Evolutionary conservation across 495 filamentous ascomycete species (phyloP).

Genomic region (Penicillium coffeae): DNA sequence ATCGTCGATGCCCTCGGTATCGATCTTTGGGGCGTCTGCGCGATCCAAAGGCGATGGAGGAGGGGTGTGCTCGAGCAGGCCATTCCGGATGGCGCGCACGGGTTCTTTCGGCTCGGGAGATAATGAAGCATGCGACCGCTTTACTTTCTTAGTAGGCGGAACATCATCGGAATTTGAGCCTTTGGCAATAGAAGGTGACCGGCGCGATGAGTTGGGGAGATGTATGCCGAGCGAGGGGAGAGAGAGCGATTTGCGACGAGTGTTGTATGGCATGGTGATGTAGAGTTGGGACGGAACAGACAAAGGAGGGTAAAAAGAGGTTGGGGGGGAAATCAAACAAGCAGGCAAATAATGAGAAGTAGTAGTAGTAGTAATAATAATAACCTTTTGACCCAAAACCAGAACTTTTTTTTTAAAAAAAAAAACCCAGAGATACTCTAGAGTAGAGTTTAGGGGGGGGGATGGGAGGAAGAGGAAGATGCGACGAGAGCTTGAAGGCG

Average conservation of each 20-base stretch:
- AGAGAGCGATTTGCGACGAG: constrained; percentile 93
- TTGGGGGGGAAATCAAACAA: constrained; percentile 1
- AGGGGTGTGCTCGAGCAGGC: constrained; percentile 69
- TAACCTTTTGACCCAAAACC: constrained; percentile 17
- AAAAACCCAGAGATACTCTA: constrained; percentile 8
- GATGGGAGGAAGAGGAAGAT: constrained; percentile 14
- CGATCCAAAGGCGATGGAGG: constrained; percentile 72
- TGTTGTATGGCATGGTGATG: constrained; percentile 85
- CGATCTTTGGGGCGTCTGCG: constrained; percentile 60
- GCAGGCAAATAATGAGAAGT: constrained; percentile 11
- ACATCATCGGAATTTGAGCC: constrained; percentile 46
- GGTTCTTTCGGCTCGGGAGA: constrained; percentile 46
- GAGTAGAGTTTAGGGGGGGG: constrained; percentile 5
- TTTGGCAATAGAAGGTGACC: constrained; percentile 60
- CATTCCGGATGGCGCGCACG: constrained; percentile 45
- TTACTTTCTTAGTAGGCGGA: constrained; percentile 78
- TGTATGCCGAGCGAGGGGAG: constrained; percentile 91
- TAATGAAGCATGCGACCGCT: constrained; percentile 68
- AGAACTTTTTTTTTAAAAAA: constrained; percentile 7
- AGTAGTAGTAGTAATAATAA: constrained; percentile 20
- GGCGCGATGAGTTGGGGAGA: constrained; percentile 73
- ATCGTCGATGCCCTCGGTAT: constrained; percentile 86
- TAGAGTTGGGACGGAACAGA: constrained; percentile 10
- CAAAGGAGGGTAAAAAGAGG: constrained; percentile 9
- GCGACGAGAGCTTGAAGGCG: constrained; percentile 20